Base-by-base conservation (phyloP, 352 stramenopile genomes). In the Pythium aristosporum region DNA sequence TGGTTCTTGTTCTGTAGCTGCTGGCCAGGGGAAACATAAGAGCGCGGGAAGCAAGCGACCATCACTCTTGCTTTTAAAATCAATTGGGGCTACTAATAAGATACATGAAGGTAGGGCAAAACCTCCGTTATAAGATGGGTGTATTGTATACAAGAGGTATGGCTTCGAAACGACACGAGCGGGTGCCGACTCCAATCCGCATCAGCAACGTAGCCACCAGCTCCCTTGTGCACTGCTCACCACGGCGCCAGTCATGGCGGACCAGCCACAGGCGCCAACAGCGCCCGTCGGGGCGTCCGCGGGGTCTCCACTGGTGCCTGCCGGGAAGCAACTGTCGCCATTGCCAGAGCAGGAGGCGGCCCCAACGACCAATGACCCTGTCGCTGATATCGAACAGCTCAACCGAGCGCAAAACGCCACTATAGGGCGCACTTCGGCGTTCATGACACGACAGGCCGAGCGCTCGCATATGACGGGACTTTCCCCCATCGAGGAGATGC, bases 401-500 rank as follows among this genome's bases (percentile, higher is more conserved):
- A 42, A 16, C 18, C 59, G 48, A 39, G 42, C 16, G 12, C 37
- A 47, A 5, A 59, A 7, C 13, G 34, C 20, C 6, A 36, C 37
- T 1, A 1, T 55, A 1, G 62, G 62, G 47, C 49, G 36, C 32
- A 72, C 73, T 39, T 92, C 85, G 1, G 60, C 85, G 1, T 94
- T 92, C 71, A 94, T 94, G 85, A 75, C 69, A 53, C 79, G 82
- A 7, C 85, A 94, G 49, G 79, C 78, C 4, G 76, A 94, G 62
- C 75, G 85, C 11, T 72, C 79, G 15, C 81, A 91, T 59, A 61
- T 91, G 52, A 94, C 85, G 28, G 79, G 78, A 0, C 70, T 92
- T 21, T 94, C 85, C n/a, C 83, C 85, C 0, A 94, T 94, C 47
- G 83, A 92, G 61, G 85, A 94, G 51, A 91, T 94, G 81, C 80